Conservation (phyloP, 1,284 basidiomycete genomes). For the Veloboletus limbatus region DNA sequence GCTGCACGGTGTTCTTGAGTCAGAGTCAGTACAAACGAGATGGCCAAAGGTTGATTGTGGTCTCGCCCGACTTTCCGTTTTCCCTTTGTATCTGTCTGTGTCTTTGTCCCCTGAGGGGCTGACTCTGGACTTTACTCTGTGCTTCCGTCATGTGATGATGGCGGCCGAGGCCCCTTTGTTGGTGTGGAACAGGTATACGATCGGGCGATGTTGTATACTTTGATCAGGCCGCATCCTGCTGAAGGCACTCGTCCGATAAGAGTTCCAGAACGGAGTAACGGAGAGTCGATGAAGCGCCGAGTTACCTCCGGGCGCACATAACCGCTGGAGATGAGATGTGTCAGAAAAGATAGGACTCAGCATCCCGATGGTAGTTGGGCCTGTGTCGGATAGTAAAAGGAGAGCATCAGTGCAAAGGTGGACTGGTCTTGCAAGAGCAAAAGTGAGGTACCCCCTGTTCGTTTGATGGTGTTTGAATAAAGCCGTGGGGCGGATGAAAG, state of each 20-base stretch:
- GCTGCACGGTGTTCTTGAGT: constrained; percentile 3
- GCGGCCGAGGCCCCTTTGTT: background rate
- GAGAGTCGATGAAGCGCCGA: background rate
- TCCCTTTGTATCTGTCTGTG: constrained; percentile 2
- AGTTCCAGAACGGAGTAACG: constrained; percentile 6
- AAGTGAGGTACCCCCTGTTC: too few relatives aligned
- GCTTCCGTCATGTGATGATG: background rate
- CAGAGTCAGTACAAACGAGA: background rate
- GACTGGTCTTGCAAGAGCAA: too few relatives aligned
- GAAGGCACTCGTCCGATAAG: background rate
- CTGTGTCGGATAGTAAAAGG: too few relatives aligned
- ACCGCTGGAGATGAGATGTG: too few relatives aligned
- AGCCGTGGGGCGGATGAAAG: too few relatives aligned
- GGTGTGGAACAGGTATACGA: too few relatives aligned
- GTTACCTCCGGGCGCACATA: background rate
- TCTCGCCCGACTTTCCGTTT: constrained; percentile 7
- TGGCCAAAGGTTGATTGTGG: too few relatives aligned
- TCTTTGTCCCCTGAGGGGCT: background rate
- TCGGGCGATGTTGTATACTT: constrained; percentile 9
- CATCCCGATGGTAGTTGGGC: too few relatives aligned
- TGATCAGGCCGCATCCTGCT: constrained; percentile 1
- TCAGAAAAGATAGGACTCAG: too few relatives aligned
- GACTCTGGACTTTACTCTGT: background rate
- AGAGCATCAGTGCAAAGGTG: too few relatives aligned
- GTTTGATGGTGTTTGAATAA: too few relatives aligned